Evolutionary conservation across 2,329 filamentous ascomycete genomes (phyloP).

Genomic region (Aspergillus calidoustus): DNA sequence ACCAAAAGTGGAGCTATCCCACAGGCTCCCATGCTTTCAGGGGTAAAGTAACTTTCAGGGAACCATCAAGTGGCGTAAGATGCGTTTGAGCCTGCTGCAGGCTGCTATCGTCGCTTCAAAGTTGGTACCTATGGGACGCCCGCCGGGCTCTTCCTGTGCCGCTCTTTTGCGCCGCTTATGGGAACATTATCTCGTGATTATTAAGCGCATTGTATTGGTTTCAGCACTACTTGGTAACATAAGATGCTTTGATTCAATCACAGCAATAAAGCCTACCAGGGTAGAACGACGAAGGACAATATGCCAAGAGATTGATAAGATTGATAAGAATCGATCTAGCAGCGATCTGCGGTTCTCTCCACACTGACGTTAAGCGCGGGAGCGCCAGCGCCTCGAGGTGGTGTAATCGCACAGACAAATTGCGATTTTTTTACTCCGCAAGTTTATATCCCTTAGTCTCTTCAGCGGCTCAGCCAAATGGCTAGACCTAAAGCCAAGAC

Average conservation of each 20-base stretch:
- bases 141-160: not conserved
- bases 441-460: not conserved
- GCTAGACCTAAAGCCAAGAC: not conserved
- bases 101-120: not conserved
- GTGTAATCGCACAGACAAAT: conserved; percentile 20
- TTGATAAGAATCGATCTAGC: conserved; percentile 27
- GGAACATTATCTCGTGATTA: not conserved
- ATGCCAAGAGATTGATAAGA: conserved; percentile 19
- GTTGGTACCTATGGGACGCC: not conserved
- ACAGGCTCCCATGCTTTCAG: too few species aligned
- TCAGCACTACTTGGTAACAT: too few species aligned
- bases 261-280: too few species aligned
- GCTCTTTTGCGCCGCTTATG: not conserved
- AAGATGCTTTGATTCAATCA: too few species aligned
- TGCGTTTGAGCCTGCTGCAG: not conserved
- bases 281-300: not conserved
- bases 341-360: not conserved
- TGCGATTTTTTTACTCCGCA: not conserved
- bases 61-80: not conserved
- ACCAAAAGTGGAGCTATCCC: too few species aligned
- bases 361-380: not conserved
- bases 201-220: not conserved
- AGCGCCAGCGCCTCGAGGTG: not conserved
- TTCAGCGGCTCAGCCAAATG: conserved; percentile 24
- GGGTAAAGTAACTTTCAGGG: too few species aligned